Conservation (phyloP, 2,329 filamentous ascomycete genomes). For the Tothia fuscella region DNA sequence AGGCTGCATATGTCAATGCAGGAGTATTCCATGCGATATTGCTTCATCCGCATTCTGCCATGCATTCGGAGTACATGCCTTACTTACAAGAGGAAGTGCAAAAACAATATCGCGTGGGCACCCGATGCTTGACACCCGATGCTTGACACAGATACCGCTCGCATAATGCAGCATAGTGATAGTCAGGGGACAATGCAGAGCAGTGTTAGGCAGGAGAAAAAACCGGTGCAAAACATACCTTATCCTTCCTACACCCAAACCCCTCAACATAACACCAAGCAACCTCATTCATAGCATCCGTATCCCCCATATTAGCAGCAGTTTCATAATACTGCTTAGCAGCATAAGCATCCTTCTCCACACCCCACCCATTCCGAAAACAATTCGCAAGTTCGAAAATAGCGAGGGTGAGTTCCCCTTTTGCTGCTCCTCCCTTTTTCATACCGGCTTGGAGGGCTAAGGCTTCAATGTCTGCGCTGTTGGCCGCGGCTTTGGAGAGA, state of each 20-base stretch:
- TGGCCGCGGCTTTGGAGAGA: slow-evolving; percentile 78
- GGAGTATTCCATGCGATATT: no score
- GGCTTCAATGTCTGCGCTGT: slow-evolving; percentile 77
- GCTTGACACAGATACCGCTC: no score
- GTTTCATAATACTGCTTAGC: slow-evolving; percentile 93
- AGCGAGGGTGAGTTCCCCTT: slow-evolving; percentile 89
- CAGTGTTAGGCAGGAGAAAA: neutral
- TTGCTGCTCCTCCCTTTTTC: slow-evolving; percentile 86
- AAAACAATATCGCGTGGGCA: no score
- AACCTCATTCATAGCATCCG: slow-evolving; percentile 94
- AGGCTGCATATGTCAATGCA: slow-evolving; percentile 4
- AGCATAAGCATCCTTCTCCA: slow-evolving; percentile 72
- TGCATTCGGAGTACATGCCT: no score
- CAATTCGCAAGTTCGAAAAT: slow-evolving; percentile 91
- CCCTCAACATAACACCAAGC: slow-evolving; percentile 94
- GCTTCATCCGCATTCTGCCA: no score
- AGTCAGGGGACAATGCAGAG: no score
- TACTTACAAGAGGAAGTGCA: no score
- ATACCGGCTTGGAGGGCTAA: slow-evolving; percentile 75
- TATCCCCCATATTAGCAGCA: slow-evolving; percentile 89
- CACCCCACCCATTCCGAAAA: slow-evolving; percentile 92
- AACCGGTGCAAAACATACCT: slow-evolving; percentile 51
- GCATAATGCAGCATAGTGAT: no score
- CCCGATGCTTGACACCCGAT: no score
- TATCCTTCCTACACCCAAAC: slow-evolving; percentile 97